Base-by-base conservation (phyloP, 2,329 filamentous ascomycete genomes). In the Claviceps lovelessii region DNA sequence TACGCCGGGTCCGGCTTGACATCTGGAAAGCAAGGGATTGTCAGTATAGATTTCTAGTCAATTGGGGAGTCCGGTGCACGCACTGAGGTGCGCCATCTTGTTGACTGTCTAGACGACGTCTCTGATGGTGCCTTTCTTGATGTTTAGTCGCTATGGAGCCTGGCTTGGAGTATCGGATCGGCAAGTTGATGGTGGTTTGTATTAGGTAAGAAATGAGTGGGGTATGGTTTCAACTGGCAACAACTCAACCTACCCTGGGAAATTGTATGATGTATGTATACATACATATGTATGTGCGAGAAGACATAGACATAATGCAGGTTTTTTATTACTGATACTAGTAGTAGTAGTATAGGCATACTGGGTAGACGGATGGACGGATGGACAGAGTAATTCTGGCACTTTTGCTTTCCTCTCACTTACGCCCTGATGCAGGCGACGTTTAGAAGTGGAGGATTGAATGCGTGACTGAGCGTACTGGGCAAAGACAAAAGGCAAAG, bases 1-100 rank as follows among this genome's bases (percentile, higher is more conserved):
- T 64, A 69, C 56, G 69, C 69, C 66, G 69, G 69, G 63, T 72
- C 69, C 60, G 69, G 69, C 66, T 70, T 71, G 59, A 71, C 68
- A 57, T 70, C 69, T 72, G 55, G 35, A 39, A 17, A 17, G 37
- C 29, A n/a, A 15, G 19, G 53, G 29, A 33, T 42, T 45, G 59
- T 71, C 57, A 71, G 68, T 59, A 49, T 49, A 6, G n/a, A 19
- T 5, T 5, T n/a, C 15, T 15, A 31, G 15, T 28, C 35, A 55
- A 57, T 51, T 37, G 4, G 7, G 7, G 9, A 28, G 5, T 13
- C 35, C 5, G 0, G 1, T n/a, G 3, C 6, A 39, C 68, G 49
- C 65, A 71, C 69, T 68, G 52, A 71, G 68, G 59, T 71, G 68
- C 62, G 69, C 69, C 69, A 71, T 71, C 57, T 66, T 68, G 59